Conservation (phyloP, 2,329 filamentous ascomycete genomes). For the Ophiostoma montium region DNA sequence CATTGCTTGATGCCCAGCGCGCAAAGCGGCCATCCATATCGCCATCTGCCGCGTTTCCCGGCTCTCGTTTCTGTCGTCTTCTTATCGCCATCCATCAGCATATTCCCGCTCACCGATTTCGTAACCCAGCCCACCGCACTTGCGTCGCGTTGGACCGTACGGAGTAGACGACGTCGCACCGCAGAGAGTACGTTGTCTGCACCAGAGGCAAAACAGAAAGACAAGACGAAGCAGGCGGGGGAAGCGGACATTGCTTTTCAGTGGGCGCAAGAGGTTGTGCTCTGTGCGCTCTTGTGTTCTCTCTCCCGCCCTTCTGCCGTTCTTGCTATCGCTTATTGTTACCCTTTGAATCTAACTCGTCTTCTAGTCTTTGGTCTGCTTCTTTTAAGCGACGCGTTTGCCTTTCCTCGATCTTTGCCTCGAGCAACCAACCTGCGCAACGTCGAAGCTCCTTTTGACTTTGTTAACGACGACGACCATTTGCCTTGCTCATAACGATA, state of each 20-base stretch:
- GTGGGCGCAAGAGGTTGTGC: neutral
- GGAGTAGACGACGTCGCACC: neutral
- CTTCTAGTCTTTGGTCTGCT: neutral
- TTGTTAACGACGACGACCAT: no score
- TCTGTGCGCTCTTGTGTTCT: neutral
- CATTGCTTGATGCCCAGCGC: neutral
- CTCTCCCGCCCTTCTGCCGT: neutral
- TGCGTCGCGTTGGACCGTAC: neutral
- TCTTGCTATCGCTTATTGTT: neutral
- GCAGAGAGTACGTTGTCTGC: neutral
- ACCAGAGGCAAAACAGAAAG: neutral
- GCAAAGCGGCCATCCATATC: neutral
- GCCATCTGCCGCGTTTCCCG: neutral
- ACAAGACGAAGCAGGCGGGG: neutral
- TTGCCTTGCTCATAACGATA: neutral
- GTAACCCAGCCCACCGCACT: neutral
- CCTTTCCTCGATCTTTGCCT: neutral
- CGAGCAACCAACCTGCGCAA: no score
- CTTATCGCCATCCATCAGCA: neutral
- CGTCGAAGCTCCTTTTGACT: no score
- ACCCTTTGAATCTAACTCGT: neutral
- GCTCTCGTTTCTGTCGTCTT: neutral
- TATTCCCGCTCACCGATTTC: neutral
- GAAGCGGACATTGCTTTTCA: neutral
- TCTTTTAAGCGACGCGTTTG: neutral